These are phyloP conservation scores for Moricandia moricandioides DNA, from an alignment of 345 rosid species.

Conservation along the genomic window DNA sequence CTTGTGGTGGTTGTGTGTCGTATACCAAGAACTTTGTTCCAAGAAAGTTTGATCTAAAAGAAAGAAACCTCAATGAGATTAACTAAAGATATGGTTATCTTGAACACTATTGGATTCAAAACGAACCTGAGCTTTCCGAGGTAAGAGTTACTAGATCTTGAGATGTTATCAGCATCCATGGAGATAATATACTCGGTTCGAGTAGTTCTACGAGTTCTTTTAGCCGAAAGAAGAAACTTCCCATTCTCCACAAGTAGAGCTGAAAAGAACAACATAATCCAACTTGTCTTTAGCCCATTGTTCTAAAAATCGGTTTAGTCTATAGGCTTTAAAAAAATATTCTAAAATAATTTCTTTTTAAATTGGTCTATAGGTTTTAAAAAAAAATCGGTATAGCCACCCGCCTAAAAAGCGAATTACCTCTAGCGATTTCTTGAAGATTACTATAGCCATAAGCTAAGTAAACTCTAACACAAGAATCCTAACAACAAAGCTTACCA, in stretches of 20 bases:
- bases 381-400: too few relatives aligned
- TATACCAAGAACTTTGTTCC: constrained; percentile 66
- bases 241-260: constrained; percentile 65
- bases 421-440: too few relatives aligned
- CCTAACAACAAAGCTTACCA: constrained; percentile 39
- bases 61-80: not conserved
- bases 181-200: constrained; percentile 67
- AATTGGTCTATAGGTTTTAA: too few relatives aligned
- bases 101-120: not conserved
- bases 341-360: too few relatives aligned
- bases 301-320: not conserved
- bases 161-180: constrained; percentile 66
- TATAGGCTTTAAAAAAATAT: too few relatives aligned
- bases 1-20: constrained; percentile 60
- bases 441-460: not conserved
- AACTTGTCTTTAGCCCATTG: not conserved
- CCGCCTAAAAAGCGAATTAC: too few relatives aligned
- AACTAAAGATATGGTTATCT: not conserved
- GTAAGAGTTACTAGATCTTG: constrained; percentile 63
- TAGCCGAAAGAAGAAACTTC: constrained; percentile 72
- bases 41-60: constrained; percentile 58
- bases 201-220: constrained; percentile 63
- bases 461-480: not conserved
- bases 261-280: constrained; percentile 10
- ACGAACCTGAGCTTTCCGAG: constrained; percentile 65